These are phyloP conservation scores for Ceratocystis smalleyi DNA, from an alignment of 2,329 filamentous ascomycete genomes.

Conservation along the genomic window DNA sequence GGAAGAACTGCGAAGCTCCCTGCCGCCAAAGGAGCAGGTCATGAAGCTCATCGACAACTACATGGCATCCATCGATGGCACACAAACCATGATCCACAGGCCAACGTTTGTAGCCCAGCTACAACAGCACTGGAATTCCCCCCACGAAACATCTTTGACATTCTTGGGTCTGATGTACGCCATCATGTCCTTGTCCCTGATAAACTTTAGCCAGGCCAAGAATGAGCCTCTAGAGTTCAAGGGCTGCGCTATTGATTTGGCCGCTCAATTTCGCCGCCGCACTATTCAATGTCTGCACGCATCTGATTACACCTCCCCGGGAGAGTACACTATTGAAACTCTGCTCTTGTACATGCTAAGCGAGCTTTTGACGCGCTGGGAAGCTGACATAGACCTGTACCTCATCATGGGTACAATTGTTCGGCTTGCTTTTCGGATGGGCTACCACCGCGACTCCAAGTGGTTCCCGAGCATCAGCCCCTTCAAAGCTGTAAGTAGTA, in stretches of 20 bases:
- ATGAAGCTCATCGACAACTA: conserved; percentile 75
- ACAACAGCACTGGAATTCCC: conserved; percentile 51
- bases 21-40: conserved; percentile 70
- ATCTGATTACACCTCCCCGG: conserved; percentile 62
- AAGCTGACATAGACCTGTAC: conserved; percentile 55
- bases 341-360: conserved; percentile 61
- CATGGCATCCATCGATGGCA: conserved; percentile 65
- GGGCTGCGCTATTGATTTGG: conserved; percentile 45
- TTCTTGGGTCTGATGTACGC: conserved; percentile 67
- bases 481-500: conserved; percentile 46
- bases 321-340: conserved; percentile 62
- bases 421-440: conserved; percentile 50
- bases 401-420: conserved; percentile 40
- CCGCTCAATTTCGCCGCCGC: conserved; percentile 49
- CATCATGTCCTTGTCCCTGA: conserved; percentile 59
- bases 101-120: conserved; percentile 71
- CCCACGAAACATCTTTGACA: conserved; percentile 55
- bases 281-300: conserved; percentile 65
- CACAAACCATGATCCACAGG: conserved; percentile 61
- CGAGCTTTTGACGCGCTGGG: conserved; percentile 57
- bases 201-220: conserved; percentile 64
- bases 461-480: conserved; percentile 57
- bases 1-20: conserved; percentile 58
- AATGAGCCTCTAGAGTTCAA: conserved; percentile 68
- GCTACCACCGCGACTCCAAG: conserved; percentile 62